Conservation (phyloP, 2,329 filamentous ascomycete genomes). For the Monilinia fructigena region DNA sequence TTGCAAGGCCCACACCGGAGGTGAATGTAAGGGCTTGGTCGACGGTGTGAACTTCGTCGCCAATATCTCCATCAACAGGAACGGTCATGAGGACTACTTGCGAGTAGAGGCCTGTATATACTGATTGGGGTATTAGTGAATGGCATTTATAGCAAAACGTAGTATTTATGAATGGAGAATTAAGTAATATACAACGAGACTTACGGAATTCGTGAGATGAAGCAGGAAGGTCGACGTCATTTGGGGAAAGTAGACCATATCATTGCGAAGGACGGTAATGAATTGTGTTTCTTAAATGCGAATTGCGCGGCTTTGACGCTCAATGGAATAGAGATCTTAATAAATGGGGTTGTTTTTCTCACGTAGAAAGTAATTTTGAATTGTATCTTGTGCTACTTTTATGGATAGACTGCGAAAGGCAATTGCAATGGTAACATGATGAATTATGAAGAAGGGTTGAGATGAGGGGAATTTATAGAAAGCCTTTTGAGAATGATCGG, state of each 20-base stretch:
- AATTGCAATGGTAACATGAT: constrained; percentile 4
- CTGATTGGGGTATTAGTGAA: background rate
- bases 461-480: background rate
- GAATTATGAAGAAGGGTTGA: background rate
- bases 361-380: constrained; percentile 10
- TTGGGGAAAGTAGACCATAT: constrained; percentile 61
- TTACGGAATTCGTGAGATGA: constrained; percentile 57
- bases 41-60: constrained; percentile 65
- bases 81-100: constrained; percentile 66
- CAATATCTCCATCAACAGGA: constrained; percentile 62
- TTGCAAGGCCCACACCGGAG: constrained; percentile 56
- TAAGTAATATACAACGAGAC: constrained; percentile 45
- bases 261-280: constrained; percentile 48
- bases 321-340: background rate
- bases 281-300: constrained; percentile 28
- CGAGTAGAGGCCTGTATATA: constrained; percentile 62
- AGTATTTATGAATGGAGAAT: background rate
- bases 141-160: too few relatives aligned
- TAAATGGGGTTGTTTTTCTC: constrained; percentile 3
- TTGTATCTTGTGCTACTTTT: background rate
- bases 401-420: background rate
- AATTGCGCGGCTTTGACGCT: constrained; percentile 26
- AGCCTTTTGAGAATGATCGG: background rate
- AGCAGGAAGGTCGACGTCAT: constrained; percentile 54
- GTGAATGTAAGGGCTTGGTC: constrained; percentile 66